phyloP scores from a whole-genome alignment of 139 green algal species.

The Chlamydomonas sp. region DNA sequence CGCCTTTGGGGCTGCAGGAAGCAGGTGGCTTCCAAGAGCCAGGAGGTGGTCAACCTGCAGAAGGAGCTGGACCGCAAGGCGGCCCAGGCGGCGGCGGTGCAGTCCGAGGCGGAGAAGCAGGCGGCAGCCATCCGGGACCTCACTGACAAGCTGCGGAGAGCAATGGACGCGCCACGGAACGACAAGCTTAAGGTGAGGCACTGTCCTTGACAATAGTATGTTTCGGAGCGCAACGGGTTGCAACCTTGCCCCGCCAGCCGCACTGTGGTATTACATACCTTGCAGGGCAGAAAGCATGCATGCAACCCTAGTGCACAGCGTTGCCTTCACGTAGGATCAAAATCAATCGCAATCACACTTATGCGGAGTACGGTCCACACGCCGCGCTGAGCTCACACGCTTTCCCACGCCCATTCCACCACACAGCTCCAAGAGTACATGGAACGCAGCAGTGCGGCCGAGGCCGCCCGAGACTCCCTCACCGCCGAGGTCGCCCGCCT shows the following conservation, averaged over 20 bases:
- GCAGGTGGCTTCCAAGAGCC: constrained; percentile 63
- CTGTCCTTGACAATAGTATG: neutral
- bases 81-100: constrained; percentile 27
- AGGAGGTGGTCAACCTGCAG: constrained; percentile 50
- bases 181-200: constrained; percentile 14
- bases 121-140: constrained; percentile 48
- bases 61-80: constrained; percentile 51
- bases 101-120: constrained; percentile 59
- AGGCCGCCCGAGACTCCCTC: constrained; percentile 57
- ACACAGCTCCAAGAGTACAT: constrained; percentile 53
- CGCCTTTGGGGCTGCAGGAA: constrained; percentile 34
- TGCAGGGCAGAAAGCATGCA: too few relatives aligned
- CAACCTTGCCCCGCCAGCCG: too few relatives aligned
- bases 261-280: too few relatives aligned
- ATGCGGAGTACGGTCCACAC: too few relatives aligned
- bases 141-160: constrained; percentile 28
- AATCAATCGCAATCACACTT: too few relatives aligned
- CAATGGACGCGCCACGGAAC: constrained; percentile 15
- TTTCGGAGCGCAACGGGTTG: neutral
- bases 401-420: neutral
- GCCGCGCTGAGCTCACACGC: neutral
- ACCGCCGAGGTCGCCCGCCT: constrained; percentile 50
- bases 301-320: too few relatives aligned
- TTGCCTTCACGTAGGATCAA: too few relatives aligned
- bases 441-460: constrained; percentile 45